Evolutionary conservation across 495 filamentous ascomycete species (phyloP), one percentile per base, ranked within the genome.

Genomic region (Hypoxylon fuscum): DNA sequence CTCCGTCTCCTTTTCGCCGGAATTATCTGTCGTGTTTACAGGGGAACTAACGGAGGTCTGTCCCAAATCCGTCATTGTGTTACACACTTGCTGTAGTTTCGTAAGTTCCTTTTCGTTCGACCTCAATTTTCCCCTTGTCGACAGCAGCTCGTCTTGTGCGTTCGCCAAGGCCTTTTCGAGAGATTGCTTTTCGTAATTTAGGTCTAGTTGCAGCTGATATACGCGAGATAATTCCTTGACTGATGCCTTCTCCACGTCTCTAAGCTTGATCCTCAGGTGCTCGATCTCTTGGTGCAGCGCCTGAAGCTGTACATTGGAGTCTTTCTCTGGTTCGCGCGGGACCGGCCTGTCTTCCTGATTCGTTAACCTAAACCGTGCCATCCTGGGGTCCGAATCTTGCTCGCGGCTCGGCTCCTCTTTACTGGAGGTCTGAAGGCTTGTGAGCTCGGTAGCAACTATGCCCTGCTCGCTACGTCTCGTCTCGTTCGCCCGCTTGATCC

Each of bases 401-500:
- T 14, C 12, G 1, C n/a, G 2, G 8, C n/a, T 7, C 2, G 12
- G 3, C 7, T 38, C 35, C n/a, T 38, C 35, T 14, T 38, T n/a
- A 15, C 11, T 4, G 5, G 4, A 14, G n/a, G 27, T 21, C n/a
- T 5, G 14, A 8, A 27, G 25, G 25, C 4, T 4, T 3, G 25
- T 27, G 25, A 27, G 25, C 8, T 27, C 4, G 3, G 25, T 8
- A 8, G 25, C 25, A 8, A 27, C 8, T 27, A 8, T 27, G 25
- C 8, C 8, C 8, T 27, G 25, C 8, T 3, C 8, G 25, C 3
- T 4, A 4, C 3, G 25, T 8, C n/a, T 29, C 10, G 49, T 15
- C 27, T 44, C 32, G 17, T 44, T 34, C 22, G 11, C 44, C 50
- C 50, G 45, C 1, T 40, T 20, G 5, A 50, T 43, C 44, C 29